Evolutionary conservation across 192 early-diverging fungal species (phyloP).

Genomic region (Piromyces finnis): DNA sequence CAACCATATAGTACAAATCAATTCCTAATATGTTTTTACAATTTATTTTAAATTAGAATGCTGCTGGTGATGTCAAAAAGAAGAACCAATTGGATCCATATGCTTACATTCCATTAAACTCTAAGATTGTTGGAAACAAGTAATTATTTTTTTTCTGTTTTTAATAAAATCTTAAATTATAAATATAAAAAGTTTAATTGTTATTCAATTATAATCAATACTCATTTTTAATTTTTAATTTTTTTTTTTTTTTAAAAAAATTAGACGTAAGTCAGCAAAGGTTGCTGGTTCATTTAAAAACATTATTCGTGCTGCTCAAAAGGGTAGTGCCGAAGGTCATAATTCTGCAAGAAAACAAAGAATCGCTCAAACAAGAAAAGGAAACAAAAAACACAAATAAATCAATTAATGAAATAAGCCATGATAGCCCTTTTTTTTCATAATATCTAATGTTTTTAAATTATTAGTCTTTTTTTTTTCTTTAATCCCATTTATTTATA

Average conservation of each 20-base stretch:
- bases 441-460: no score
- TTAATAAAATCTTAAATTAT: no score
- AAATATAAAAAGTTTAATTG: no score
- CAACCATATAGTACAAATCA: no score
- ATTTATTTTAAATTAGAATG: constrained; percentile 63
- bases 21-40: constrained; percentile 66
- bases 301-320: background rate
- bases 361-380: background rate
- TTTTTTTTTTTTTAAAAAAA: no score
- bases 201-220: no score
- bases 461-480: background rate
- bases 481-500: background rate
- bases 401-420: background rate
- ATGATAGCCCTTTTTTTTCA: no score
- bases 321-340: background rate
- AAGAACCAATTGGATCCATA: constrained; percentile 77
- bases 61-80: constrained; percentile 80
- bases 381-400: background rate
- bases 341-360: background rate
- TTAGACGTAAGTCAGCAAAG: background rate
- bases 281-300: background rate
- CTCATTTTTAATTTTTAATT: no score
- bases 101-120: constrained; percentile 81
- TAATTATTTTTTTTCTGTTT: background rate
- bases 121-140: constrained; percentile 44